Conservation (phyloP, 2,329 filamentous ascomycete genomes). For the Elsinoe necatrix region DNA sequence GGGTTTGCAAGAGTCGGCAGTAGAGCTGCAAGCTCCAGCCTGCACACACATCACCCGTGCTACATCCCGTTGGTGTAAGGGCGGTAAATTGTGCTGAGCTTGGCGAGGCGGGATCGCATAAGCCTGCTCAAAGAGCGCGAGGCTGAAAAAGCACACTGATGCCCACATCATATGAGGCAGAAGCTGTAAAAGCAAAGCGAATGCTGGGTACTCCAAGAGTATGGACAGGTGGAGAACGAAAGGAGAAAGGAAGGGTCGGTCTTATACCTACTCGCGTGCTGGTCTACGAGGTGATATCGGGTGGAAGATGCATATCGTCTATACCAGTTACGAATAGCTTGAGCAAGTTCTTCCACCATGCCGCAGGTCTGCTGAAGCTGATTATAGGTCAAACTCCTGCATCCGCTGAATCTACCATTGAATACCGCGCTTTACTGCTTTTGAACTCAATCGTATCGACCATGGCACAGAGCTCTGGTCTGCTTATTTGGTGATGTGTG, state of each 20-base stretch:
- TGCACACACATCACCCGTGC: not conserved
- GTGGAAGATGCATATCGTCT: not conserved
- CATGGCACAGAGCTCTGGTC: not conserved
- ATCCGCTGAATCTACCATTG: not conserved
- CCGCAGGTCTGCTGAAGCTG: not conserved
- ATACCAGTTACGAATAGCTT: not conserved
- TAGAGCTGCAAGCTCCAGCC: constrained; percentile 1
- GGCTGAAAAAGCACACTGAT: not conserved
- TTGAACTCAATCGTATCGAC: not conserved
- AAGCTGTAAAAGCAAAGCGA: not conserved
- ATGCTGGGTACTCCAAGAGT: not conserved
- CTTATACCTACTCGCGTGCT: not conserved
- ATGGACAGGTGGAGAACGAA: not conserved
- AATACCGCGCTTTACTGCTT: not conserved
- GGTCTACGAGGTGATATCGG: not conserved
- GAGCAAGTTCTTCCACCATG: not conserved
- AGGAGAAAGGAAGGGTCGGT: not conserved
- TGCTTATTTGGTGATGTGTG: not conserved
- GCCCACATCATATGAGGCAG: not conserved
- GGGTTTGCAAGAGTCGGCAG: not conserved
- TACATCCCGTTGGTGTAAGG: not conserved
- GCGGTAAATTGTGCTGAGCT: not conserved
- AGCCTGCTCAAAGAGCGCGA: not conserved
- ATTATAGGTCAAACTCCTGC: not conserved
- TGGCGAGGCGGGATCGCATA: not conserved